Percentiles rank a stretch among this genome's conserved stretches.
Evolutionary conservation across 83 land plant genomes (phyloP).

Genomic region (Isoetes engelmannii): DNA sequence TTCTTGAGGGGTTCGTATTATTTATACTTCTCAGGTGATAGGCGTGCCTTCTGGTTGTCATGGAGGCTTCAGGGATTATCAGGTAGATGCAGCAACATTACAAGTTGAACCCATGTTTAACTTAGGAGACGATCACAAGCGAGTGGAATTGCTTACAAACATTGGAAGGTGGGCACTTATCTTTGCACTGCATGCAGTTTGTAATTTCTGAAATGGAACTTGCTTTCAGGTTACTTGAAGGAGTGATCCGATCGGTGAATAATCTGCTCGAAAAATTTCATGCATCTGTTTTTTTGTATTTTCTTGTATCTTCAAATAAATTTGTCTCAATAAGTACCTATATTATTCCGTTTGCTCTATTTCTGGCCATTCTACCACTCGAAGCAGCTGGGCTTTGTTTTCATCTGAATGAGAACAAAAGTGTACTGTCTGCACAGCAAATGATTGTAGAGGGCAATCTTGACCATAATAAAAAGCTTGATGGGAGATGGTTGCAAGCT

Average conservation of each 20-base stretch:
- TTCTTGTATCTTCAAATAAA: conserved; percentile 60
- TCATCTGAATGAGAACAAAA: too few relatives aligned
- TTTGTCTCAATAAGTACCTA: conserved; percentile 86
- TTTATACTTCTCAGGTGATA: conserved; percentile 44
- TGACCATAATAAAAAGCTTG: too few relatives aligned
- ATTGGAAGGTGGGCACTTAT: conserved; percentile 58
- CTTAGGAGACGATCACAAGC: conserved; percentile 29
- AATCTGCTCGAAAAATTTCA: conserved; percentile 96
- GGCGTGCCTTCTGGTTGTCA: conserved; percentile 90
- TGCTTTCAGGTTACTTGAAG: conserved; percentile 80
- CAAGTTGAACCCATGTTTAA: conserved; percentile 45
- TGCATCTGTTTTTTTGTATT: conserved; percentile 90
- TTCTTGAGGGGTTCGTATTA: neutral
- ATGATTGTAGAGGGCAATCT: too few relatives aligned
- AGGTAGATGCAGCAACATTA: conserved; percentile 86
- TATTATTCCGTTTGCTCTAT: conserved; percentile 79
- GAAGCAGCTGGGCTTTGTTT: conserved; percentile 71
- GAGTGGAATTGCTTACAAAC: conserved; percentile 42
- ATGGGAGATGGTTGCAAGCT: too few relatives aligned
- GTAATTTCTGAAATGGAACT: neutral
- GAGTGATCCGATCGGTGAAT: conserved; percentile 84
- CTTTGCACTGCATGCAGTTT: neutral
- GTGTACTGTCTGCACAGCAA: too few relatives aligned
- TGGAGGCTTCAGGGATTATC: conserved; percentile 96
- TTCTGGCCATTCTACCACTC: conserved; percentile 66